Evolutionary conservation across 2,329 filamentous ascomycete species (phyloP), one percentile per base, ranked within the genome.

Genomic region (Podosphaera xanthii): DNA sequence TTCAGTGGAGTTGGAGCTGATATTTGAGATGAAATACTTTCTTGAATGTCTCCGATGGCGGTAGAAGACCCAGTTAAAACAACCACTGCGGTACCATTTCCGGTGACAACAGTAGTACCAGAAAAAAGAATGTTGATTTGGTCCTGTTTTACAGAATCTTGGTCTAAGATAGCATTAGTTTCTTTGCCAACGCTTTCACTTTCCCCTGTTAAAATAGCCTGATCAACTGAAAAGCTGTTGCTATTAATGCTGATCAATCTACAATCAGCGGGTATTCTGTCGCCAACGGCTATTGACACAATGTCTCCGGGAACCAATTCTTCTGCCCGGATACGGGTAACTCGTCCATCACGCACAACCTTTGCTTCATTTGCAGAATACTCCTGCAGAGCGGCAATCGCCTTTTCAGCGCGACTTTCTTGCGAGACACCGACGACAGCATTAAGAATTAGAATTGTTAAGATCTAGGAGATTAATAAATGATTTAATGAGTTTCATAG

Each of bases 331-430:
- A 98, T 75, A 65, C 86, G 82, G 64, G 83, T 81, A 62, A 91
- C 76, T 66, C 84, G 80, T 57, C 91, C 89, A 66, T 74, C 72
- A 67, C 92, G 86, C 61, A 95, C 72, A 58, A 94, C 91, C 70
- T 91, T 98, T 66, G 92, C 91, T 72, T 95, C 88, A 72, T 97
- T 98, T 68, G 92, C 92, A 36, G 91, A 97, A 75, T 98, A 98
- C 79, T 98, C 91, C 73, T 98, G 92, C 60, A 98, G 80, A 52
- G 92, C 92, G 34, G 92, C 90, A 70, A 98, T 98, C 58, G 92
- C 92, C 75, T 97, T 96, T 72, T 98, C 92, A 64, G 92, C 92
- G 69, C 90, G 96, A 73, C 87, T 96, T 76, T 98, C 92, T 76
- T 98, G 92, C 60, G 91, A 96, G 35, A 98, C 92, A 70, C 92